A percentile compares a stretch with the other conserved stretches of the same genome.
These are phyloP conservation scores for Kalanchoe fedtschenkoi DNA, from an alignment of 164 flowering plant species.

Conservation along the genomic window DNA sequence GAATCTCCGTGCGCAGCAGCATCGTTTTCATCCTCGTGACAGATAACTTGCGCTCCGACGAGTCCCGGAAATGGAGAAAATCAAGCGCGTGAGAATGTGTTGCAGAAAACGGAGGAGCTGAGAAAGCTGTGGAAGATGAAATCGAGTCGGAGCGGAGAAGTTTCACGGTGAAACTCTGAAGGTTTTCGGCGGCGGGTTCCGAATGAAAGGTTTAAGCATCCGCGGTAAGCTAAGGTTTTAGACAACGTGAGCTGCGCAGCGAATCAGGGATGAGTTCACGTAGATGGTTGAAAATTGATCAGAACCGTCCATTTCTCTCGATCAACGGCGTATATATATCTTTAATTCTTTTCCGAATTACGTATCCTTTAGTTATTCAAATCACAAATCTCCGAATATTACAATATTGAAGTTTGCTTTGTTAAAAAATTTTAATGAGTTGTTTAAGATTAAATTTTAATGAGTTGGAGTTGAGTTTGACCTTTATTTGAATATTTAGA, in stretches of 20 bases:
- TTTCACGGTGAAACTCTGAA: background rate
- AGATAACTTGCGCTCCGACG: background rate
- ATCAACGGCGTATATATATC: too few relatives aligned
- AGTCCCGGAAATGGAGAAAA: background rate
- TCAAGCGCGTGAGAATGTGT: background rate
- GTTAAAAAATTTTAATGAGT: too few relatives aligned
- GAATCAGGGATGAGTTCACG: too few relatives aligned
- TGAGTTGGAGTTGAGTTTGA: too few relatives aligned
- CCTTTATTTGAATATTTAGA: too few relatives aligned
- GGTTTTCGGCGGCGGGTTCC: background rate
- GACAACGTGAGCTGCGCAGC: background rate
- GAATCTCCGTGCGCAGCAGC: background rate
- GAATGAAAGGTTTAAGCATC: background rate
- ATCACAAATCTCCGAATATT: too few relatives aligned
- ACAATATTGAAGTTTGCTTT: too few relatives aligned
- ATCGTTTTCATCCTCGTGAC: background rate
- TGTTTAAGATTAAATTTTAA: too few relatives aligned
- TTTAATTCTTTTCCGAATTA: too few relatives aligned
- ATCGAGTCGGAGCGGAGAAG: too few relatives aligned
- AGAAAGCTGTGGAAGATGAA: too few relatives aligned
- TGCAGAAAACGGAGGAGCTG: background rate
- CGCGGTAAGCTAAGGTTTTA: background rate
- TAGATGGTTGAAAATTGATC: background rate
- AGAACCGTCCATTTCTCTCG: background rate
- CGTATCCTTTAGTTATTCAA: too few relatives aligned